phyloP scores from a whole-genome alignment of 495 filamentous ascomycete genomes.

The Beverwykella pulmonaria region DNA sequence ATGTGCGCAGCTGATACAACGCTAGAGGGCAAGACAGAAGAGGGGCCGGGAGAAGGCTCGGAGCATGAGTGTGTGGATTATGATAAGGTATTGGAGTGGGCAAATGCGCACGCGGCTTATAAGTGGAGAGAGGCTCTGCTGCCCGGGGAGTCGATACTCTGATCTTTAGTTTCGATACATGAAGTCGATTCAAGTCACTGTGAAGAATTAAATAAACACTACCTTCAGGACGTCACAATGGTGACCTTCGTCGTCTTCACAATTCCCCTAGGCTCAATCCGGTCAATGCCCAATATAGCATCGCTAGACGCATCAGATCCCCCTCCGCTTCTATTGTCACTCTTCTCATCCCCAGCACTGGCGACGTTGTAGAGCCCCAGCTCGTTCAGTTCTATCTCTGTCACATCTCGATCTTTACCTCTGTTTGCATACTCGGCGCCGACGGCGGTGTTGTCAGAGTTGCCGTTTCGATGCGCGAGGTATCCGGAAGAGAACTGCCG shows the following conservation, averaged over 20 bases:
- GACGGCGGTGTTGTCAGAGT: not conserved
- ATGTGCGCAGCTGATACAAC: slow-evolving; percentile 54
- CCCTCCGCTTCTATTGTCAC: not conserved
- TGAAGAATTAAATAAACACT: too few relatives aligned
- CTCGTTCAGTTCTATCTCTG: slow-evolving; percentile 8
- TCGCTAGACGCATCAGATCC: slow-evolving; percentile 1
- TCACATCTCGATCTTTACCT: not conserved
- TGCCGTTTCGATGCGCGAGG: slow-evolving; percentile 12
- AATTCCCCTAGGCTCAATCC: slow-evolving; percentile 12
- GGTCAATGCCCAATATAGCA: slow-evolving; percentile 5
- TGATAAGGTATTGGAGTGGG: slow-evolving; percentile 27
- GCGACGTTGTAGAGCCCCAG: not conserved
- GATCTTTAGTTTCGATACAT: not conserved
- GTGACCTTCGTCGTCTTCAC: slow-evolving; percentile 33
- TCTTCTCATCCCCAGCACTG: slow-evolving; percentile 7
- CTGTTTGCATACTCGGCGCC: not conserved
- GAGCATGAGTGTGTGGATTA: slow-evolving; percentile 32
- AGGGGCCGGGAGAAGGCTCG: slow-evolving; percentile 24
- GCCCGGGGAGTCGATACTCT: slow-evolving; percentile 17
- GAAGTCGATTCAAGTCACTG: not conserved
- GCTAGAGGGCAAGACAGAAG: slow-evolving; percentile 47
- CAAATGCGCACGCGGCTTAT: slow-evolving; percentile 23
- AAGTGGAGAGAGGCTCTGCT: slow-evolving; percentile 19
- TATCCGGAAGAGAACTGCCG: slow-evolving; percentile 23
- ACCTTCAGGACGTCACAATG: slow-evolving; percentile 13